These are phyloP conservation scores for Planoprotostelium fungivorum DNA, from an alignment of 78 protist species.

Conservation along the genomic window DNA sequence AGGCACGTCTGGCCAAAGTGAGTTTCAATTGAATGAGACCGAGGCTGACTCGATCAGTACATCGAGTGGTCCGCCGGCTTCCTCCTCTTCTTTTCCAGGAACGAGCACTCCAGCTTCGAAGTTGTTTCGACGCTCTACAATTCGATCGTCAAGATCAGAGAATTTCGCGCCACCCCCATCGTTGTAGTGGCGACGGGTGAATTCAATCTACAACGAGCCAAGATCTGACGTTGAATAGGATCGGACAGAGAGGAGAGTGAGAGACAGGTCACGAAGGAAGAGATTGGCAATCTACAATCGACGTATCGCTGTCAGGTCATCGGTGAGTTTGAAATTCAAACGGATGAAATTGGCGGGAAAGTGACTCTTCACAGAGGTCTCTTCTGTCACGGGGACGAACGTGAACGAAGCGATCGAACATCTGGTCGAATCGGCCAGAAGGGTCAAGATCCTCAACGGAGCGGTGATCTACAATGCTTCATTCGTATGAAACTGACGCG, in stretches of 20 bases:
- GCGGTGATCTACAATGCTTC: neutral
- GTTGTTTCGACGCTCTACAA: neutral
- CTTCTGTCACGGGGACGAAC: neutral
- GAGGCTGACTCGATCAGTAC: neutral
- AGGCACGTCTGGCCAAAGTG: neutral
- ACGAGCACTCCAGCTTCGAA: neutral
- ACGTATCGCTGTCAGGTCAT: neutral
- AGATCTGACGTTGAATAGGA: too few relatives aligned
- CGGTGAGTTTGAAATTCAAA: neutral
- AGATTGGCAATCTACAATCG: neutral
- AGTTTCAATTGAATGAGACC: neutral
- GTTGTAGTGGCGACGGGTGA: neutral
- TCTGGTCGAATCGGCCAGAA: neutral
- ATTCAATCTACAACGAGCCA: too few relatives aligned
- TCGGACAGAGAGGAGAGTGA: neutral
- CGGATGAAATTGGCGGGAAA: neutral
- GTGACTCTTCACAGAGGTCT: neutral
- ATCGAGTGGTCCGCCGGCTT: neutral
- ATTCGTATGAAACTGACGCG: neutral
- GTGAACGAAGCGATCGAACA: neutral
- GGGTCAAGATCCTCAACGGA: neutral
- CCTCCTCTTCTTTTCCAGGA: neutral
- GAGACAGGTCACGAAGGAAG: neutral
- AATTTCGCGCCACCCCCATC: neutral
- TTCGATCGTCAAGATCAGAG: neutral